These are phyloP conservation scores for Phyllosticta ampelicida DNA, from an alignment of 2,329 filamentous ascomycete genomes.

Conservation along the genomic window DNA sequence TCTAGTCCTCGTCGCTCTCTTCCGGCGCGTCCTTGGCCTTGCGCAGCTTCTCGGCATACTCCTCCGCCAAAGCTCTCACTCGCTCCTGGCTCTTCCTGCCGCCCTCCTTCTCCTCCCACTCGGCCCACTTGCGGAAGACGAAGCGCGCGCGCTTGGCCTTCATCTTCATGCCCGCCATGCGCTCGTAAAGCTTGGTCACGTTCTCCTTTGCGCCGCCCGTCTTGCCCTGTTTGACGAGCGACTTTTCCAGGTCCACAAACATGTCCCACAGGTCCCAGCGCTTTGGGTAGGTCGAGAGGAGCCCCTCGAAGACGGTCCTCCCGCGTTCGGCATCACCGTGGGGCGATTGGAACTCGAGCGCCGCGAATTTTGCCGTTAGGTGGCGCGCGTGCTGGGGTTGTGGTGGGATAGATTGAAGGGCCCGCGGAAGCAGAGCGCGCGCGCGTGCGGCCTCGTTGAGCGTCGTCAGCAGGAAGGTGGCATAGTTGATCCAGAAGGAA, in stretches of 20 bases:
- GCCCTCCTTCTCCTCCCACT: constrained; percentile 67
- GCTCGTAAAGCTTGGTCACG: constrained; percentile 71
- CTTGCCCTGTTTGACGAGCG: constrained; percentile 28
- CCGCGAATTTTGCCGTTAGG: constrained; percentile 78
- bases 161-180: constrained; percentile 53
- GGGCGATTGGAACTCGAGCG: constrained; percentile 77
- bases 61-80: constrained; percentile 58
- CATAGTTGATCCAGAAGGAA: constrained; percentile 87
- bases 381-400: constrained; percentile 55
- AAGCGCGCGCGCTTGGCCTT: constrained; percentile 75
- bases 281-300: constrained; percentile 77
- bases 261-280: constrained; percentile 90
- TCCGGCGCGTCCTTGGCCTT: constrained; percentile 11
- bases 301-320: constrained; percentile 84
- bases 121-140: constrained; percentile 86
- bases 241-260: constrained; percentile 68
- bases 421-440: constrained; percentile 68
- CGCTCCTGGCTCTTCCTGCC: constrained; percentile 58
- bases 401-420: constrained; percentile 68
- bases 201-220: constrained; percentile 41
- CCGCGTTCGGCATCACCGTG: constrained; percentile 82
- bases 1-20: constrained; percentile 17
- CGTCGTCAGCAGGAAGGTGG: constrained; percentile 77
- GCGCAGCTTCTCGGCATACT: constrained; percentile 49
- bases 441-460: constrained; percentile 59